These are phyloP conservation scores for Prosopis cineraria DNA, from an alignment of 306 rosid species.

Conservation along the genomic window DNA sequence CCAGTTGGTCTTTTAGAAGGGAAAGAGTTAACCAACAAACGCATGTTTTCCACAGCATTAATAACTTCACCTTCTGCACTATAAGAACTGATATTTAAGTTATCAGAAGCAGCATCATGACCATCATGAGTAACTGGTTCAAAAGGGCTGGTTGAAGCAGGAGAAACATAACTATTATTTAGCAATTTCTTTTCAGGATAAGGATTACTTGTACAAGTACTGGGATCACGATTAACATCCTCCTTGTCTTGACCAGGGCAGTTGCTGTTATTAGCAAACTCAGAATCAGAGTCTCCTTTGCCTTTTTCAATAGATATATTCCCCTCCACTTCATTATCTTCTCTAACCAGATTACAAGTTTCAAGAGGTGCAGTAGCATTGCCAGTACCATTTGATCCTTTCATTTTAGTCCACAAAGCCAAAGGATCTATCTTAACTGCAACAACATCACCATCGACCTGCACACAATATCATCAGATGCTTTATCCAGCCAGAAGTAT, in stretches of 20 bases:
- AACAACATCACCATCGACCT: slow-evolving; percentile 92
- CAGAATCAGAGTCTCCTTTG: slow-evolving; percentile 43
- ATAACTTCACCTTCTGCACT: slow-evolving; percentile 43
- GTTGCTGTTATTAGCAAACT: slow-evolving; percentile 38
- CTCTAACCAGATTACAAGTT: slow-evolving; percentile 40
- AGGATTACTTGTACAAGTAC: slow-evolving; percentile 33
- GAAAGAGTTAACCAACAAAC: slow-evolving; percentile 58
- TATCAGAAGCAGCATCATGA: slow-evolving; percentile 29
- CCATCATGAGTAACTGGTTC: slow-evolving; percentile 43
- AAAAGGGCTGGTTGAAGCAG: slow-evolving; percentile 37
- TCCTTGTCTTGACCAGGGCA: slow-evolving; percentile 49
- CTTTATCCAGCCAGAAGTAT: slow-evolving; percentile 16
- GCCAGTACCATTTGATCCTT: slow-evolving; percentile 53
- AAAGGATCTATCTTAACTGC: slow-evolving; percentile 72
- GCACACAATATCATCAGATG: slow-evolving; percentile 40
- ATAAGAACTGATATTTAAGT: slow-evolving; percentile 42
- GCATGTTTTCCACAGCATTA: slow-evolving; percentile 52
- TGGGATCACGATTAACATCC: slow-evolving; percentile 38
- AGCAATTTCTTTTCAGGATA: slow-evolving; percentile 34
- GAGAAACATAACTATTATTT: slow-evolving; percentile 31
- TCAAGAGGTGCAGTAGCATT: slow-evolving; percentile 48
- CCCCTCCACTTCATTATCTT: slow-evolving; percentile 42
- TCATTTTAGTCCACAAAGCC: slow-evolving; percentile 76
- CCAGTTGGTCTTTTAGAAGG: slow-evolving; percentile 91
- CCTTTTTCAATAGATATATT: slow-evolving; percentile 53